A percentile compares a stretch with the other conserved stretches of the same genome.
phyloP scores from a whole-genome alignment of 805 yeast genomes.

The Yamadazyma laniorum region DNA sequence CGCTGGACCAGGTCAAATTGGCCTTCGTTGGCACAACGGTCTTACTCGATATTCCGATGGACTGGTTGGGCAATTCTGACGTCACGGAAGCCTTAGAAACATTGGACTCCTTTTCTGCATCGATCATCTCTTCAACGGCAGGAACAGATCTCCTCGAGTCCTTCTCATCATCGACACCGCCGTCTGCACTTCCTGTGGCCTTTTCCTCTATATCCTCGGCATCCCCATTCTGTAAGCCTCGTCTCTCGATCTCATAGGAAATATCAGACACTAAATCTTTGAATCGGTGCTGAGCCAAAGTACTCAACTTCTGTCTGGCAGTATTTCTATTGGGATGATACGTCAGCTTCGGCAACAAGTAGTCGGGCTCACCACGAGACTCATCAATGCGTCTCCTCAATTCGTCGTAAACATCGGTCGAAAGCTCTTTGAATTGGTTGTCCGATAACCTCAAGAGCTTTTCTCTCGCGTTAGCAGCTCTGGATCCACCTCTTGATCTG shows the following conservation, averaged over 20 bases:
- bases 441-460: slow-evolving; percentile 77
- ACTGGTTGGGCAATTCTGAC: slow-evolving; percentile 14
- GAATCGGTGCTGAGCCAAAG: slow-evolving; percentile 77
- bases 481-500: slow-evolving; percentile 41
- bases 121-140: not conserved
- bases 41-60: slow-evolving; percentile 54
- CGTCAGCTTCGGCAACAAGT: slow-evolving; percentile 62
- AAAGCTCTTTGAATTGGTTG: slow-evolving; percentile 82
- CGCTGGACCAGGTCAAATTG: slow-evolving; percentile 83
- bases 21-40: slow-evolving; percentile 85
- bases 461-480: slow-evolving; percentile 82
- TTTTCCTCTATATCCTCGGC: too few relatives aligned
- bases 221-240: slow-evolving; percentile 48
- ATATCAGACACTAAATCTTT: slow-evolving; percentile 90
- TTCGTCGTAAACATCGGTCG: slow-evolving; percentile 95
- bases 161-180: too few relatives aligned
- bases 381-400: slow-evolving; percentile 72
- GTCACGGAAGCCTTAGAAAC: slow-evolving; percentile 6
- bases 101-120: slow-evolving; percentile 3
- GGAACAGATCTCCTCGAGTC: not conserved
- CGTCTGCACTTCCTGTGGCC: not conserved
- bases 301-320: slow-evolving; percentile 88
- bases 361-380: slow-evolving; percentile 56
- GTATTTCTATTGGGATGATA: slow-evolving; percentile 95
- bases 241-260: slow-evolving; percentile 77